Base-by-base conservation (phyloP, 257 asterid species). In the Ajuga chamaepitys region DNA sequence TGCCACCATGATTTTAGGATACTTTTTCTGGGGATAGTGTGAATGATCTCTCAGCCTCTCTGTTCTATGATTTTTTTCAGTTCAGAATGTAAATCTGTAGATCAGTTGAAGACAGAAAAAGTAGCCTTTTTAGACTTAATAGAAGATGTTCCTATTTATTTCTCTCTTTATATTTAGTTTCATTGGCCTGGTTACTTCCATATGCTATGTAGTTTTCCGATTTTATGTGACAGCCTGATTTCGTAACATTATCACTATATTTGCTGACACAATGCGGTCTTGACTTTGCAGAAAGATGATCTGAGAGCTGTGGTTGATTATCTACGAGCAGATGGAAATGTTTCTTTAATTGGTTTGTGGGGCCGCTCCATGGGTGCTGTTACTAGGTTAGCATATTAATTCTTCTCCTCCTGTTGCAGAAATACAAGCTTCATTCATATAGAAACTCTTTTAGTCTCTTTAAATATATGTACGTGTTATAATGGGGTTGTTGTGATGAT, bases 291-390 rank as follows among this genome's bases (percentile, higher is more conserved):
- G 98, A 91, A 82, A 68, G 96, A 86, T 69, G 98, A 91, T 81
- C 95, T 91, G 60, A 85, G 61, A 80, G 88, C 95, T 21, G 98
- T 82, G 53, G 96, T 91, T 67, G 82, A 91, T 51, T 81, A 85
- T 72, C 82, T 91, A 51, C 66, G 96, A 60, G 77, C 80, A 25
- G 96, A 88, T 77, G 96, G 95, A 68, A 83, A 82, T 69, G 95
- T 88, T 70, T 91, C 98, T 60, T 70, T 83, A 52, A 88, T 91
- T 79, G 96, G 96, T 26, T 76, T 91, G 46, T 91, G 98, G 98
- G 98, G 98, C 72, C 98, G 98, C 58, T 91, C 98, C 24, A 91
- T 91, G 98, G 98, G 98, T 65, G 87, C 98, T 66, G 98, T 91
- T 64, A 88, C 98, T 66, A 78, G 98, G 98, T 86, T 58, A 56